Percentiles rank a stretch among this genome's conserved stretches.
These are phyloP conservation scores for Cytospora leucostoma DNA, from an alignment of 2,329 filamentous ascomycete genomes.

Conservation along the genomic window DNA sequence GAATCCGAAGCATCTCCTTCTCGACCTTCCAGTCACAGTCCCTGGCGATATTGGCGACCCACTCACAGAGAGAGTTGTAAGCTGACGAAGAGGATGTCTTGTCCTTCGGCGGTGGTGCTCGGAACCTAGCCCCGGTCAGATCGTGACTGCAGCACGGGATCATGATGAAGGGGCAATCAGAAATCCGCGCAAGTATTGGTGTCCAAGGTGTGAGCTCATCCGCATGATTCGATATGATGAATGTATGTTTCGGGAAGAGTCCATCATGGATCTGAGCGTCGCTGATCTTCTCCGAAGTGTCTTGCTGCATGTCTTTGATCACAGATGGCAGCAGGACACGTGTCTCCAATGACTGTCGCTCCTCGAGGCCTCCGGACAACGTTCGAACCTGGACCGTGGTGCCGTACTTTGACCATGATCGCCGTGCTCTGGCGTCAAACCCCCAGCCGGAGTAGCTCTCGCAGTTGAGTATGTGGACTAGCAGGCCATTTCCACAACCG, in stretches of 20 bases:
- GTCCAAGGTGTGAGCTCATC: conserved; percentile 98
- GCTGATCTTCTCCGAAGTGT: conserved; percentile 28
- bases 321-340: conserved; percentile 51
- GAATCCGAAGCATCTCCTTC: conserved; percentile 85
- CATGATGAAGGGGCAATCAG: conserved; percentile 78
- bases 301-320: conserved; percentile 32
- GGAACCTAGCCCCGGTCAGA: conserved; percentile 72
- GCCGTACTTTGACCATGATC: conserved; percentile 79
- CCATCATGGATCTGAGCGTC: conserved; percentile 55
- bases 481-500: conserved; percentile 89
- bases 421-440: conserved; percentile 84
- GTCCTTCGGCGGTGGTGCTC: conserved; percentile 61
- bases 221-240: conserved; percentile 95
- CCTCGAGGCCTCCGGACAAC: conserved; percentile 30
- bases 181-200: conserved; percentile 78
- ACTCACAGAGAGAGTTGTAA: conserved; percentile 81
- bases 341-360: conserved; percentile 23
- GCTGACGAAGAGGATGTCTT: conserved; percentile 62
- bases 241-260: conserved; percentile 71
- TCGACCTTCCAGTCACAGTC: conserved; percentile 77
- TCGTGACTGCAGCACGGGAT: conserved; percentile 96
- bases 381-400: conserved; percentile 37
- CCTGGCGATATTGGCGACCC: conserved; percentile 68
- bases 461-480: conserved; percentile 77
- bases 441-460: conserved; percentile 88